Conservation (phyloP, 345 rosid genomes). For the Gynandropsis gynandra region DNA sequence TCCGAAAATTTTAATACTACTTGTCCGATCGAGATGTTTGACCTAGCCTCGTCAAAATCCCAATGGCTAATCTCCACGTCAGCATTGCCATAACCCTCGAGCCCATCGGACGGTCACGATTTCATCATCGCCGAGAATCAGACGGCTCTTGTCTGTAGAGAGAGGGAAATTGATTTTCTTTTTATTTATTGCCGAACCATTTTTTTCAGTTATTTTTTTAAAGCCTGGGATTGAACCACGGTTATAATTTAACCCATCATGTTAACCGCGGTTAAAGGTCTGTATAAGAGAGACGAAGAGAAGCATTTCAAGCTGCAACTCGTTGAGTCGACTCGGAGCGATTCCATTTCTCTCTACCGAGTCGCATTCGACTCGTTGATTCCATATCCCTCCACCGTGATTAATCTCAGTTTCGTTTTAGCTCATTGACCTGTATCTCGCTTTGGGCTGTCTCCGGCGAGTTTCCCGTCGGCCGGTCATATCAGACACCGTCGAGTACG, state of each 20-base stretch:
- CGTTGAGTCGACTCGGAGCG: conserved; percentile 28
- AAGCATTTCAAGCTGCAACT: conserved; percentile 21
- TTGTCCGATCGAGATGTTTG: too few relatives aligned
- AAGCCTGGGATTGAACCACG: conserved; percentile 19
- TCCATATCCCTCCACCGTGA: conserved; percentile 12
- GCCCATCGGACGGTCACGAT: conserved; percentile 30
- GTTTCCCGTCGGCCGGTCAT: conserved; percentile 16
- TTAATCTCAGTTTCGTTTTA: conserved; percentile 5
- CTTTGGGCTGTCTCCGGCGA: neutral
- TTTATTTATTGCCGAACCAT: neutral
- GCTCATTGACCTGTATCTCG: conserved; percentile 5
- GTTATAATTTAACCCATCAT: conserved; percentile 20
- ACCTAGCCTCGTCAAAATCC: conserved; percentile 41
- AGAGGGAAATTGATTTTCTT: neutral
- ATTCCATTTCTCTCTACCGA: conserved; percentile 7
- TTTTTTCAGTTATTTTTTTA: too few relatives aligned
- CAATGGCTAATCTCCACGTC: conserved; percentile 46
- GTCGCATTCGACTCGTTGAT: neutral
- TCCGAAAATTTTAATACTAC: too few relatives aligned
- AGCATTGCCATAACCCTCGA: conserved; percentile 7
- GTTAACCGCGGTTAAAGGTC: conserved; percentile 28
- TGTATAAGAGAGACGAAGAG: conserved; percentile 17
- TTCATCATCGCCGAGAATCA: conserved; percentile 30
- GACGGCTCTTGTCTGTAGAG: conserved; percentile 29
- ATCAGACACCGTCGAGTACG: too few relatives aligned